These are phyloP conservation scores for Hypoxylon fragiforme DNA, from an alignment of 495 filamentous ascomycete species.

Conservation along the genomic window DNA sequence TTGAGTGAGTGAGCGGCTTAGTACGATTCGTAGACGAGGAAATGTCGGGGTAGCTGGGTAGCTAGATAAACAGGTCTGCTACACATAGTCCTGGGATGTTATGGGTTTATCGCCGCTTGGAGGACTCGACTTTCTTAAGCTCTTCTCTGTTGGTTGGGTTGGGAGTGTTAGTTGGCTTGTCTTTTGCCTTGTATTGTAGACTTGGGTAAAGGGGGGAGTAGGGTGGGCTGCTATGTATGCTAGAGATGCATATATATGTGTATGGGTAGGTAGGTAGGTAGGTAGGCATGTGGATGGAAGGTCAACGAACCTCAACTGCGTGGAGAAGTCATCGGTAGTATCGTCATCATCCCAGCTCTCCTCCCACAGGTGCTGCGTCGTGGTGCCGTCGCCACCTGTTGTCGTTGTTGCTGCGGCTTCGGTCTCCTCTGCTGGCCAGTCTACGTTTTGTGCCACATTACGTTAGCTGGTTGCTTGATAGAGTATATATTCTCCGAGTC, in stretches of 20 bases:
- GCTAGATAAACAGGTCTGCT: too few relatives aligned
- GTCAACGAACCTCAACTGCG: conserved; percentile 89
- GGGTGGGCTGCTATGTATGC: too few relatives aligned
- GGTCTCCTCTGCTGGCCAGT: conserved; percentile 86
- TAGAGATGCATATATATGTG: too few relatives aligned
- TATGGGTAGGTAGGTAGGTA: too few relatives aligned
- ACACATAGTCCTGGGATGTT: too few relatives aligned
- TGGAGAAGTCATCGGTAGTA: conserved; percentile 92
- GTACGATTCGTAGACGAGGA: too few relatives aligned
- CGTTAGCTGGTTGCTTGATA: background rate
- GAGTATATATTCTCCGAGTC: too few relatives aligned
- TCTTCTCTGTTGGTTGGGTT: conserved; percentile 69
- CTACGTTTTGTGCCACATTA: conserved; percentile 47
- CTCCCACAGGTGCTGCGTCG: conserved; percentile 89
- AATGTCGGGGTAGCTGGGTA: too few relatives aligned
- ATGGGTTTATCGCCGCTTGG: conserved; percentile 55
- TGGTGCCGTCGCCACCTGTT: conserved; percentile 42
- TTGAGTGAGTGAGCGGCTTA: too few relatives aligned
- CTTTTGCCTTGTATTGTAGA: too few relatives aligned
- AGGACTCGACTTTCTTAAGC: conserved; percentile 82
- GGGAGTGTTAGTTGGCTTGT: conserved; percentile 35
- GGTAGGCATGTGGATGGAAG: conserved; percentile 9
- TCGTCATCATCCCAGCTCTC: conserved; percentile 99
- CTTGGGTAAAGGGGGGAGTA: too few relatives aligned
- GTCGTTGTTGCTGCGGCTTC: conserved; percentile 61